Conservation (phyloP, 306 rosid species). For the Casuarina glauca region DNA sequence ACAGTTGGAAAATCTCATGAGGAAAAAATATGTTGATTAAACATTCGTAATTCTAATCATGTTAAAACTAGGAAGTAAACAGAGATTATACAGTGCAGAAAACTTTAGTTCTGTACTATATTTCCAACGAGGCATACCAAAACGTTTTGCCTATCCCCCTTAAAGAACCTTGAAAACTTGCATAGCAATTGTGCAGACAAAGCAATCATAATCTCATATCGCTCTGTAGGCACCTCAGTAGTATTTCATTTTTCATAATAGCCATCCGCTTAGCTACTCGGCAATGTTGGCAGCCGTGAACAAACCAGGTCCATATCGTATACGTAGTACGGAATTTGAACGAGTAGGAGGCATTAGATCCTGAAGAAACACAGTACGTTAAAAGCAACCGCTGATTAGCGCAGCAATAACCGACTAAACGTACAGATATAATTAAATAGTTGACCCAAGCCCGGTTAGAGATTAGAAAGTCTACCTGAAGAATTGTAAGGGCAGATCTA, state of each 20-base stretch:
- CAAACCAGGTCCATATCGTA: slow-evolving; percentile 88
- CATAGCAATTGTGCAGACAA: slow-evolving; percentile 72
- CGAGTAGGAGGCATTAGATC: not conserved
- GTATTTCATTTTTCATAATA: slow-evolving; percentile 76
- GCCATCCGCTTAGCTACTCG: slow-evolving; percentile 71
- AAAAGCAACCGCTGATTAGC: not conserved
- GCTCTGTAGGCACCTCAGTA: slow-evolving; percentile 69
- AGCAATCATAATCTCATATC: slow-evolving; percentile 62
- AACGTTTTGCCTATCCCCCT: not conserved
- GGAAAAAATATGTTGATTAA: not conserved
- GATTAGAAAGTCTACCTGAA: slow-evolving; percentile 58
- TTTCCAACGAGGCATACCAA: not conserved
- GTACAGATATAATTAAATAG: slow-evolving; percentile 2
- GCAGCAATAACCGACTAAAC: slow-evolving; percentile 9
- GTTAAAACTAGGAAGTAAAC: not conserved
- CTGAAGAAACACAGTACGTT: slow-evolving; percentile 5
- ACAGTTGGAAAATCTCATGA: not conserved
- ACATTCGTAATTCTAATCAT: not conserved
- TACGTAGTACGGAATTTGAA: slow-evolving; percentile 60
- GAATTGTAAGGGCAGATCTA: slow-evolving; percentile 83
- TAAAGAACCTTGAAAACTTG: slow-evolving; percentile 3
- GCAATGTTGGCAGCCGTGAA: slow-evolving; percentile 94
- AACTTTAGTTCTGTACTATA: not conserved
- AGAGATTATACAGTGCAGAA: not conserved
- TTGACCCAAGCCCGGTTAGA: not conserved